Evolutionary conservation across 495 filamentous ascomycete species (phyloP).

Genomic region (Neurospora sp.): DNA sequence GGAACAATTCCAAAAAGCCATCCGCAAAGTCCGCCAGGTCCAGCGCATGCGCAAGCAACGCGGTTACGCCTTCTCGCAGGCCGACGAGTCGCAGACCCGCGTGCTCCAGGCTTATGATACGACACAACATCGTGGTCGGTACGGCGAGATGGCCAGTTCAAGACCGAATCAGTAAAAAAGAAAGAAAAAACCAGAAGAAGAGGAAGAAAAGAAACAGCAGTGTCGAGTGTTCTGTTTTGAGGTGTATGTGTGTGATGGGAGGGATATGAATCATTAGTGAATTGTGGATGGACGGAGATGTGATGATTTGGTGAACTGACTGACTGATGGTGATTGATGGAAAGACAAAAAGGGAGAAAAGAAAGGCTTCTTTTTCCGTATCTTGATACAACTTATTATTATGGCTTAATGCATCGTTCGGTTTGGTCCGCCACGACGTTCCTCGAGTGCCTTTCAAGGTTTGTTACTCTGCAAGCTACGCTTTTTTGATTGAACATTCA

Average conservation of each 20-base stretch:
- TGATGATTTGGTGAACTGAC: background rate
- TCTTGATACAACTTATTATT: background rate
- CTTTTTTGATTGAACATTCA: too few relatives aligned
- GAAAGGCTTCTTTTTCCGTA: background rate
- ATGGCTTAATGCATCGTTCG: background rate
- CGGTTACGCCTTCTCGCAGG: slow-evolving; percentile 96
- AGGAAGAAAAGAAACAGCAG: background rate
- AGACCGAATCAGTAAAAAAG: slow-evolving; percentile 23
- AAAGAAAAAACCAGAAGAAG: background rate
- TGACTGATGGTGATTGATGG: background rate
- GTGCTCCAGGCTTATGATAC: slow-evolving; percentile 97
- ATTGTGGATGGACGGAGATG: background rate
- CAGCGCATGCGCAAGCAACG: slow-evolving; percentile 99
- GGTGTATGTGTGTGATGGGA: background rate
- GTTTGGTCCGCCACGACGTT: too few relatives aligned
- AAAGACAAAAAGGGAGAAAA: background rate
- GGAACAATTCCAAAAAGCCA: slow-evolving; percentile 99
- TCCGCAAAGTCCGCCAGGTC: slow-evolving; percentile 95
- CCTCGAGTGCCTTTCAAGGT: too few relatives aligned
- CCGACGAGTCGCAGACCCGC: slow-evolving; percentile 87
- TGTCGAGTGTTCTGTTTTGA: background rate
- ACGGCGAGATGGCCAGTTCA: slow-evolving; percentile 90
- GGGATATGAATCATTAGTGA: background rate
- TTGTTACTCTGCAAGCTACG: too few relatives aligned
- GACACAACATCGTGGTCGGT: slow-evolving; percentile 78